Percentiles rank a stretch among this genome's conserved stretches.
Evolutionary conservation across 1,139 yeast species (phyloP).

Genomic region (Williopsis jadinii): DNA sequence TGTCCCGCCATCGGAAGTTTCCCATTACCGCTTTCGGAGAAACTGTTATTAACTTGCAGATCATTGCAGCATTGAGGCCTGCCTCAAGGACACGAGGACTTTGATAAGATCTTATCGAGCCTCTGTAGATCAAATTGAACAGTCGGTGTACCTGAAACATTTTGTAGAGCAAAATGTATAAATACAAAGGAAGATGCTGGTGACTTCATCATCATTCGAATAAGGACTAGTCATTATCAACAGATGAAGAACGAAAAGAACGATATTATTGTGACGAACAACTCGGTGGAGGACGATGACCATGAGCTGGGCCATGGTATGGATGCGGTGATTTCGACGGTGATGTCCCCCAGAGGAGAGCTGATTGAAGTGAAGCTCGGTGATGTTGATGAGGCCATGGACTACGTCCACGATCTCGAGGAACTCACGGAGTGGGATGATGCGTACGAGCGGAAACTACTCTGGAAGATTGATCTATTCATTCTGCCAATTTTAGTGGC

Average conservation of each 20-base stretch:
- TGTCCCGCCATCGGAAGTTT: too few species aligned
- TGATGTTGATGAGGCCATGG: conserved; percentile 27
- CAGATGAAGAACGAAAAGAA: conserved; percentile 2
- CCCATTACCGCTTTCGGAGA: too few species aligned
- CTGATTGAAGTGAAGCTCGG: conserved; percentile 8
- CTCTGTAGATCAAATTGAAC: too few species aligned
- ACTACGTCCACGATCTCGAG: conserved; percentile 17
- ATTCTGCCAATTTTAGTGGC: conserved; percentile 15
- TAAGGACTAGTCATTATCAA: too few species aligned
- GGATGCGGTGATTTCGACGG: conserved; percentile 10
- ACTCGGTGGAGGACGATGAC: conserved; percentile 3
- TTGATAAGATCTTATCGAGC: too few species aligned
- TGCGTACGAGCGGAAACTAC: conserved; percentile 6
- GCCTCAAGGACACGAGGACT: too few species aligned
- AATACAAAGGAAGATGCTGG: too few species aligned
- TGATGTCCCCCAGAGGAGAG: conserved; percentile 11
- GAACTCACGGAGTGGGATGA: conserved; percentile 3
- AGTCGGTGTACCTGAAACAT: too few species aligned
- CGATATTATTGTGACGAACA: conserved; percentile 1
- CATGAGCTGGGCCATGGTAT: conserved; percentile 5
- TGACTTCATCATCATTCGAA: too few species aligned
- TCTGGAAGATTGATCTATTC: conserved; percentile 9
- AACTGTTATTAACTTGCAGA: too few species aligned
- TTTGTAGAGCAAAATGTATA: too few species aligned
- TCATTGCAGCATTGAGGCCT: too few species aligned